Base-by-base conservation (phyloP, 1,284 basidiomycete species). In the Exobasidium rhododendri region DNA sequence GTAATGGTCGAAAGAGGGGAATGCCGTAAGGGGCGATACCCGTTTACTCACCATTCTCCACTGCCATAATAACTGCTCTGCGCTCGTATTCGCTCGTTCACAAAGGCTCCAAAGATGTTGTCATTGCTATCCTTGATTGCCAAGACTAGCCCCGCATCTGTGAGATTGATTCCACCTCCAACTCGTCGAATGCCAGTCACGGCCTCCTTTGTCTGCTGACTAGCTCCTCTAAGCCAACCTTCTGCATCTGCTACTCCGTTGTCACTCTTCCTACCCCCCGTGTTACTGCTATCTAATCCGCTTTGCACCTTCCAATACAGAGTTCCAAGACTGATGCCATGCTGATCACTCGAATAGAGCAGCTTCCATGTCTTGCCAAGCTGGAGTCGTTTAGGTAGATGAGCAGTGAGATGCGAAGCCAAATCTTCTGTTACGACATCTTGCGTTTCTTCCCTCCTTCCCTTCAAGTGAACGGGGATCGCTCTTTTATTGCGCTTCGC, bases 301-400 rank as follows among this genome's bases (percentile, higher is more conserved):
- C 58, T 31, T 4, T 61, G 60, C 2, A 76, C 74, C 5, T 65
- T 64, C 55, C 74, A 28, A 72, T 78, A 80, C 0, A 97, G 84
- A 0, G 94, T 97, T 44, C 89, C 86, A 10, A 97, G 83, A 7
- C 91, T 94, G 51, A 94, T 92, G 0, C 94, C 94, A 68, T 97
- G 91, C 78, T 97, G 93, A 74, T 98, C 94, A 17, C 96, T 83
- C 10, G 91, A 94, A 81, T 97, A 97, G 1, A 97, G 81, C 2
- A 97, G 83, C 0, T 85, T 85, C 94, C 94, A 97, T n/a, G 84
- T 82, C 4, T 84, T 83, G 0, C 89, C 85, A 3, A 97, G 85
- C 3, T 90, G 87, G 17, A 88, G 85, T 17, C 96, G 84, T 0
- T 92, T 87, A 0, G 94, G 91, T 1, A 97, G 62, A 17, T 61